Percentiles rank a stretch among this genome's conserved stretches.
phyloP scores from a whole-genome alignment of 192 early-diverging fungal genomes.

The Physocladia obscura region DNA sequence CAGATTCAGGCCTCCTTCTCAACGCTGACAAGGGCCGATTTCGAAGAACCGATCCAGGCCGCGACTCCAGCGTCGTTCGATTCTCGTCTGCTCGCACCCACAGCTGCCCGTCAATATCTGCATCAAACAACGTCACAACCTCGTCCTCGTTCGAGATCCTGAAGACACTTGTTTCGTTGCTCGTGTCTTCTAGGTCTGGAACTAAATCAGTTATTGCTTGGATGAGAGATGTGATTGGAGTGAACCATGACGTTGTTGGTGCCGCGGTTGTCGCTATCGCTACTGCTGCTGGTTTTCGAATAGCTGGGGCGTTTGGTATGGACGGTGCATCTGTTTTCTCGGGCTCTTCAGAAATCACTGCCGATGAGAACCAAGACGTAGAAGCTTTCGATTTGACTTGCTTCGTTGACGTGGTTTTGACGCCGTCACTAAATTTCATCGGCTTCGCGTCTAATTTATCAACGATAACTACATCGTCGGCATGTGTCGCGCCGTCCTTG shows the following conservation, averaged over 20 bases:
- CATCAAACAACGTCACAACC: background rate
- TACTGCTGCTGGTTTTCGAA: background rate
- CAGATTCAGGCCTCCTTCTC: background rate
- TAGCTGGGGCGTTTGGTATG: too few relatives aligned
- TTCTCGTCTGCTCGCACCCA: background rate
- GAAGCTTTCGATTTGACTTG: background rate
- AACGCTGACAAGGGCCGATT: background rate
- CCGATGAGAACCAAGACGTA: background rate
- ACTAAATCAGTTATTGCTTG: conserved; percentile 13
- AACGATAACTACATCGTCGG: background rate
- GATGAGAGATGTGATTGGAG: conserved; percentile 2
- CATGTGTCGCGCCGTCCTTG: background rate
- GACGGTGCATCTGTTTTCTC: background rate
- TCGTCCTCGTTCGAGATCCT: background rate
- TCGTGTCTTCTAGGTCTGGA: conserved; percentile 6
- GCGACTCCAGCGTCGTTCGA: background rate
- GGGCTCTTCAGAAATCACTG: background rate
- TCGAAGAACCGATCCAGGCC: background rate
- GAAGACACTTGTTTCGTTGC: background rate
- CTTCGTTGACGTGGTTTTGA: background rate
- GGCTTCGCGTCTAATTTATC: background rate
- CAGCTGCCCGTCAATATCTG: background rate
- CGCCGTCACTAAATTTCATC: background rate
- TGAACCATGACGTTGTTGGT: conserved; percentile 6
- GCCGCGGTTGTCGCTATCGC: background rate